Evolutionary conservation across 2,329 filamentous ascomycete species (phyloP).

Genomic region (Dothiorella sarmentorum): DNA sequence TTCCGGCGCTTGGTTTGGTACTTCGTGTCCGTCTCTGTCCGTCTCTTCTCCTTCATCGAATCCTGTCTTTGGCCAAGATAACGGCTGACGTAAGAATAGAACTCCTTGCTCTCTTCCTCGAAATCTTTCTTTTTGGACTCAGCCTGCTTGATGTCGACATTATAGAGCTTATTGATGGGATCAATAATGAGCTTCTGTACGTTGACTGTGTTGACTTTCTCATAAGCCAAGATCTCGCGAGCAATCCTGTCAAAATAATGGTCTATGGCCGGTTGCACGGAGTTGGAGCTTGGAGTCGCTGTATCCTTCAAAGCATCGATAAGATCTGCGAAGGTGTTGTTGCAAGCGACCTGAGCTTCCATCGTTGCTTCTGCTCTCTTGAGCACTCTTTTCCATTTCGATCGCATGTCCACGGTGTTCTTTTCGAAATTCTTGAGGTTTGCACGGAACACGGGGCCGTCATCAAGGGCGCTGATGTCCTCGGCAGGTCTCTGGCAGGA

Average conservation of each 20-base stretch:
- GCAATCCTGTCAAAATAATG: constrained; percentile 99
- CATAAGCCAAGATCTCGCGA: constrained; percentile 81
- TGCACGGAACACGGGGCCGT: constrained; percentile 91
- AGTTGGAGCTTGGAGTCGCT: constrained; percentile 86
- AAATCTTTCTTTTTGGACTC: constrained; percentile 97
- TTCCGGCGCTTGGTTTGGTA: constrained; percentile 91
- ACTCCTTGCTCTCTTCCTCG: constrained; percentile 97
- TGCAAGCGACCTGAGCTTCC: constrained; percentile 74
- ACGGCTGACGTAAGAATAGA: constrained; percentile 89
- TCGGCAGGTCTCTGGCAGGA: constrained; percentile 79
- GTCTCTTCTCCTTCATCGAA: constrained; percentile 95
- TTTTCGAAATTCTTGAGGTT: constrained; percentile 96
- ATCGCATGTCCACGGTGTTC: constrained; percentile 91
- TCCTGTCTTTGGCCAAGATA: constrained; percentile 97
- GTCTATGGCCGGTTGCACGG: constrained; percentile 93
- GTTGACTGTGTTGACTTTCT: constrained; percentile 77
- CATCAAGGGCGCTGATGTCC: constrained; percentile 79
- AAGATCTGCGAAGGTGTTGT: constrained; percentile 78
- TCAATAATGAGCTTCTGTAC: constrained; percentile 94
- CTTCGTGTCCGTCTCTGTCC: constrained; percentile 90
- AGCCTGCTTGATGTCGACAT: constrained; percentile 94
- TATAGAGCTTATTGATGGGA: constrained; percentile 85
- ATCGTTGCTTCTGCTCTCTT: constrained; percentile 91
- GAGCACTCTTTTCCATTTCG: constrained; percentile 92
- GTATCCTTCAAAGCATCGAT: constrained; percentile 84